Evolutionary conservation across 805 yeast species (phyloP).

Genomic region (Blastobotrys robertii): DNA sequence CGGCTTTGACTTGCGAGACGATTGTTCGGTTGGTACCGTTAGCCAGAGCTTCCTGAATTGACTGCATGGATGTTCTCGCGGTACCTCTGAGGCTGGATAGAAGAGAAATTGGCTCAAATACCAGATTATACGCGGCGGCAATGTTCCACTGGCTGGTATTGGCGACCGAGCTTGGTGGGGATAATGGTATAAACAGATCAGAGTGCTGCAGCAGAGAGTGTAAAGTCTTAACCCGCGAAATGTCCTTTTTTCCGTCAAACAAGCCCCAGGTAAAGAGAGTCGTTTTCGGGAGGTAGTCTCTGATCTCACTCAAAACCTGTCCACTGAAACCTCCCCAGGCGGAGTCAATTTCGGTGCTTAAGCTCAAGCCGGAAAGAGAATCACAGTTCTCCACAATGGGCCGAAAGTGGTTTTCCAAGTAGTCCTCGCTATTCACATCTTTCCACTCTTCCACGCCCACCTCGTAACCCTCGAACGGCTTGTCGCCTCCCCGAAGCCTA

Average conservation of each 20-base stretch:
- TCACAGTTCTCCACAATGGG: conserved; percentile 67
- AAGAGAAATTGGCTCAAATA: conserved; percentile 38
- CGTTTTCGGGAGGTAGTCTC: conserved; percentile 51
- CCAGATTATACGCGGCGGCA: conserved; percentile 30
- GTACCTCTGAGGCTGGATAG: conserved; percentile 31
- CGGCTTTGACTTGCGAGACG: conserved; percentile 31
- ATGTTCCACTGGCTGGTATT: conserved; percentile 35
- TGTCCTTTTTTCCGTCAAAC: conserved; percentile 15
- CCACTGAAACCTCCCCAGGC: conserved; percentile 78
- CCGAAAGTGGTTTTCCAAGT: conserved; percentile 55
- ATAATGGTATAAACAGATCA: conserved; percentile 50
- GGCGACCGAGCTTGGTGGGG: conserved; percentile 21
- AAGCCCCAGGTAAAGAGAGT: conserved; percentile 41
- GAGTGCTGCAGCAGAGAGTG: conserved; percentile 39
- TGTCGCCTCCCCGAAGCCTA: conserved; percentile 14
- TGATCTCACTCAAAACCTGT: conserved; percentile 40
- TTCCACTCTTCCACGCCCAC: conserved; percentile 56
- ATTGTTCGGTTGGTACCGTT: conserved; percentile 38
- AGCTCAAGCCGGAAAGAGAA: conserved; percentile 56
- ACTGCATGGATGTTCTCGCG: conserved; percentile 32
- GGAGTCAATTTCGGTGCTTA: conserved; percentile 60
- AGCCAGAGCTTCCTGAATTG: conserved; percentile 34
- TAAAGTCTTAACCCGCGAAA: conserved; percentile 38
- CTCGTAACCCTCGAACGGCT: conserved; percentile 24
- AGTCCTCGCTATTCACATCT: conserved; percentile 30